Conservation (phyloP, 768 basidiomycete species). For the Amylocystis lapponica region DNA sequence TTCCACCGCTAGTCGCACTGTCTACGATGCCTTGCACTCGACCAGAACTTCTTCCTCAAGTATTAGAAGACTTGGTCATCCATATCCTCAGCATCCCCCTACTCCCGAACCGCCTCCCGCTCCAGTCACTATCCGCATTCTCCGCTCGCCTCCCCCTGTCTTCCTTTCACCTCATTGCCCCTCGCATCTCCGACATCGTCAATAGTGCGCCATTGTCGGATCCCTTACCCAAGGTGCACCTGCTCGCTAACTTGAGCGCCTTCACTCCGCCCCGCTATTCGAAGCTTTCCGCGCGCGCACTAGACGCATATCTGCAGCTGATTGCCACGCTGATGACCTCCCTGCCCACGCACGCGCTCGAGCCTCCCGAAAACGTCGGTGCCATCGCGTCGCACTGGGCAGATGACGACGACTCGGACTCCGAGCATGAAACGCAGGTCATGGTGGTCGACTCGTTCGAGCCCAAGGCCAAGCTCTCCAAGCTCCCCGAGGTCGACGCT, state of each 20-base stretch:
- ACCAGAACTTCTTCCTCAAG: conserved; percentile 24
- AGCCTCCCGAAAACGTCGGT: conserved; percentile 30
- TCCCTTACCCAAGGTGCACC: conserved; percentile 39
- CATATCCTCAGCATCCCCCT: conserved; percentile 68
- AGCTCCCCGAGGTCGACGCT: conserved; percentile 43
- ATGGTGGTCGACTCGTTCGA: conserved; percentile 34
- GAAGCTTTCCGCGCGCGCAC: conserved; percentile 36
- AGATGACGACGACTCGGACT: conserved; percentile 23
- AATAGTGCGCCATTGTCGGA: conserved; percentile 1
- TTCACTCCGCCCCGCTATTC: conserved; percentile 62
- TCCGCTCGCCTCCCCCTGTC: conserved; percentile 59
- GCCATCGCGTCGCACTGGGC: conserved; percentile 5
- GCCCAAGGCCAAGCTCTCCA: conserved; percentile 4
- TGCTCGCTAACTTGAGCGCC: conserved; percentile 66
- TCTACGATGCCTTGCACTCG: conserved; percentile 35
- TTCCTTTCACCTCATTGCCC: conserved; percentile 29
- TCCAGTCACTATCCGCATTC: conserved; percentile 55
- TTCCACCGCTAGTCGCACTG: conserved; percentile 46
- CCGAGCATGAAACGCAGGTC: conserved; percentile 28
- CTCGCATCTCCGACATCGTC: conserved; percentile 15
- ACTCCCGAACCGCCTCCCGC: conserved; percentile 70
- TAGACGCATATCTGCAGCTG: conserved; percentile 51
- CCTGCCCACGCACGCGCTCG: conserved; percentile 49
- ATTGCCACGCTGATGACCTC: conserved; percentile 44
- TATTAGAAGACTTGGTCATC: conserved; percentile 39